phyloP scores from a whole-genome alignment of 2,329 filamentous ascomycete species.

The Leptosphaerulina australis region DNA sequence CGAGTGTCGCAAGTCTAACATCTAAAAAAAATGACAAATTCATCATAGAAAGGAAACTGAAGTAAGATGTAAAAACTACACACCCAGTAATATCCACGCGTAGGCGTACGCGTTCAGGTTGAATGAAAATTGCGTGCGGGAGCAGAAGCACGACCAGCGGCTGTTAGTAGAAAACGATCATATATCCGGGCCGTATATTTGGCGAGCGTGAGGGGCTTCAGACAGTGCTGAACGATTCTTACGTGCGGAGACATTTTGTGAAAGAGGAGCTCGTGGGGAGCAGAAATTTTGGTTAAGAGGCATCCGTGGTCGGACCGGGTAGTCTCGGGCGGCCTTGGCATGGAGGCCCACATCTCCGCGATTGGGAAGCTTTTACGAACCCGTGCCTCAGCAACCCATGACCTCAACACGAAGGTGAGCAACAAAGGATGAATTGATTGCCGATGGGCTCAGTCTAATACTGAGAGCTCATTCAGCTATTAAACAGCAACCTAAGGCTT shows the following conservation, averaged over 20 bases:
- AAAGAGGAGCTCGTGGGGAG: slow-evolving; percentile 33
- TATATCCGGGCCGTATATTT: slow-evolving; percentile 1
- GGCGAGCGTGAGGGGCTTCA: slow-evolving; percentile 15
- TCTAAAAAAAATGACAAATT: slow-evolving; percentile 46
- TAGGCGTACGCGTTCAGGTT: slow-evolving; percentile 9
- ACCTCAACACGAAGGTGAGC: neutral
- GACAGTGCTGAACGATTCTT: slow-evolving; percentile 20
- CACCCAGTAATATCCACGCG: slow-evolving; percentile 18
- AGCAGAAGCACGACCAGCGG: slow-evolving; percentile 22
- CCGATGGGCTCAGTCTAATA: neutral
- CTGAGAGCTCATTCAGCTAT: neutral
- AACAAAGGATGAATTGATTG: neutral
- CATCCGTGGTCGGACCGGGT: slow-evolving; percentile 13
- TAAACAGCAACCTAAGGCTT: neutral
- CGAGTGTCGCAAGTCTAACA: slow-evolving; percentile 50
- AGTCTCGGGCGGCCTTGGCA: slow-evolving; percentile 11
- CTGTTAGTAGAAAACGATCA: slow-evolving; percentile 17
- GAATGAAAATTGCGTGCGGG: slow-evolving; percentile 11
- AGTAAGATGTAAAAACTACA: slow-evolving; percentile 2
- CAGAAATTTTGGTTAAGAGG: slow-evolving; percentile 18
- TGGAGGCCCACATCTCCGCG: slow-evolving; percentile 8
- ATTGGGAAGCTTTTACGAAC: slow-evolving; percentile 9
- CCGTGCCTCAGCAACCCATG: neutral
- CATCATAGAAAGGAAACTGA: slow-evolving; percentile 35
- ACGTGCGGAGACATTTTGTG: slow-evolving; percentile 37